phyloP scores from a whole-genome alignment of 345 rosid species.

The Corchorus capsularis region DNA sequence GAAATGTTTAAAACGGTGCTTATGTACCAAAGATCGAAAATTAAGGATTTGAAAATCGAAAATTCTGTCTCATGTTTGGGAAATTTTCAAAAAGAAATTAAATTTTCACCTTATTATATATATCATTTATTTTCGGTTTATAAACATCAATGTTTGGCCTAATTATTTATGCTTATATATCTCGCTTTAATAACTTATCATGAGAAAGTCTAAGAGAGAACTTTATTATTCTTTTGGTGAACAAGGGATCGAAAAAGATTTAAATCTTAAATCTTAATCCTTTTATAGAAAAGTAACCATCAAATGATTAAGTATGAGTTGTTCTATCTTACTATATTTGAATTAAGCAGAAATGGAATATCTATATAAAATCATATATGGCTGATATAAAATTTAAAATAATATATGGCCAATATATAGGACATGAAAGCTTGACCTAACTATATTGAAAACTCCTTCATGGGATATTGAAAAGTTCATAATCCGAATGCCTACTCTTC shows the following conservation, averaged over 20 bases:
- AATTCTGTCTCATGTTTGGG: background rate
- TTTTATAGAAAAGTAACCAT: background rate
- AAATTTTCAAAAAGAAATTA: background rate
- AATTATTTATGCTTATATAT: background rate
- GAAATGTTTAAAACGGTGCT: too few species aligned
- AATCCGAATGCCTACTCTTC: too few species aligned
- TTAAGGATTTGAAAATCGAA: background rate
- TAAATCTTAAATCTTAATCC: background rate
- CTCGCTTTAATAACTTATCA: background rate
- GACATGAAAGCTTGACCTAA: too few species aligned
- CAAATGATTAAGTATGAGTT: background rate
- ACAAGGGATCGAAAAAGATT: background rate
- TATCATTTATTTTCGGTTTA: background rate
- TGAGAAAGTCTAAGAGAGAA: background rate
- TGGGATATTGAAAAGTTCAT: too few species aligned
- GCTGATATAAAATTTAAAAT: too few species aligned
- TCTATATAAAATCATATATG: too few species aligned
- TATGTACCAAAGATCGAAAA: background rate
- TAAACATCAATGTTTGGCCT: background rate
- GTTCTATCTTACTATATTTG: background rate
- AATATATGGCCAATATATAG: too few species aligned
- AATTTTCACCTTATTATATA: background rate
- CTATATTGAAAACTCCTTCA: too few species aligned
- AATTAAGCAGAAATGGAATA: background rate
- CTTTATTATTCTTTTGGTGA: too few species aligned